Percentiles rank a stretch among this genome's conserved stretches.
Evolutionary conservation across 129 eudicot genomes (phyloP).

Genomic region (Ambrosia artemisiifolia): DNA sequence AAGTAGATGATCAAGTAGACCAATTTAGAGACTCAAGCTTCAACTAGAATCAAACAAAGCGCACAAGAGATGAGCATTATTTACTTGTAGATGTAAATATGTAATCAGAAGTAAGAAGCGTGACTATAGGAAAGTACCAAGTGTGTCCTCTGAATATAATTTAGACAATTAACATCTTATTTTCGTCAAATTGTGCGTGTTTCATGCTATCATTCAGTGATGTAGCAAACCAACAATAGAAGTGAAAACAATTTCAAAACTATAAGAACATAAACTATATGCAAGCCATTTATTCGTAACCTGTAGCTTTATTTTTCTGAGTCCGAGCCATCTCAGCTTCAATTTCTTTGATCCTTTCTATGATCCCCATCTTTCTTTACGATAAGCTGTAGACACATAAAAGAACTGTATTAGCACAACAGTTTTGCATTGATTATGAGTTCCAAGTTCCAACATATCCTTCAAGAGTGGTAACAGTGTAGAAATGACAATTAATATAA

Average conservation of each 20-base stretch:
- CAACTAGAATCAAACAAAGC: not conserved
- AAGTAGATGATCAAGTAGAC: not conserved
- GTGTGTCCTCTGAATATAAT: not conserved
- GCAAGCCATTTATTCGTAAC: conserved; percentile 31
- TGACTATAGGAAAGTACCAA: not conserved
- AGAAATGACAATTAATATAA: not conserved
- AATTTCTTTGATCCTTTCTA: conserved; percentile 89
- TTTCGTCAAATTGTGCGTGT: not conserved
- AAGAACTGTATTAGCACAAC: conserved; percentile 14
- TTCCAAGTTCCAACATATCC: conserved; percentile 9
- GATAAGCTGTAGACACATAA: conserved; percentile 22
- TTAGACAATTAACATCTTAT: conserved; percentile 4
- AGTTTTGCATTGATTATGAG: not conserved
- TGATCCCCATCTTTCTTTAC: conserved; percentile 75
- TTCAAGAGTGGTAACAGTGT: not conserved
- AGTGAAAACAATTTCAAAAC: not conserved
- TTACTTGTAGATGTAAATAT: not conserved
- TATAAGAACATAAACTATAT: conserved; percentile 11
- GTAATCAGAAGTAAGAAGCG: not conserved
- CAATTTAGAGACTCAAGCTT: not conserved
- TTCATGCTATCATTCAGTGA: conserved; percentile 6
- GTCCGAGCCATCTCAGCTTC: conserved; percentile 99
- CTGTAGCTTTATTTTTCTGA: conserved; percentile 98
- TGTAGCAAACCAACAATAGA: not conserved
- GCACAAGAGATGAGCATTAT: not conserved